These are phyloP conservation scores for Lagenidium sp. DNA, from an alignment of 352 stramenopile species.

Conservation along the genomic window DNA sequence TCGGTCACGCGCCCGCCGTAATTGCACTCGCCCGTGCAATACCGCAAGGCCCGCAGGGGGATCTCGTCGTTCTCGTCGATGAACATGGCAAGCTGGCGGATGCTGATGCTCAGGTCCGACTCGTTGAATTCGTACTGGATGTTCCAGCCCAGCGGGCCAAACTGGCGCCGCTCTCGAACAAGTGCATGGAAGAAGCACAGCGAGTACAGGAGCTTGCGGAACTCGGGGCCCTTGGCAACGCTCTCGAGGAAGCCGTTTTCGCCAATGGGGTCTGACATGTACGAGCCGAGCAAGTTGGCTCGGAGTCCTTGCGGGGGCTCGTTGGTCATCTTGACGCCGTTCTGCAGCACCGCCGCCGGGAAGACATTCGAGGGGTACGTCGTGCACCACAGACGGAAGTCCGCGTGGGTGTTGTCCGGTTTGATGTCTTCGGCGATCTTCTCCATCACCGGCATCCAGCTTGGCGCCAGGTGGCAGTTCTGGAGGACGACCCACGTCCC, in stretches of 20 bases:
- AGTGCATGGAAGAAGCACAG: constrained; percentile 91
- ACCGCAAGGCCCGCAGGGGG: constrained; percentile 63
- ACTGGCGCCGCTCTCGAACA: constrained; percentile 89
- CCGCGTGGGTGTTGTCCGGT: constrained; percentile 64
- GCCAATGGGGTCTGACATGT: constrained; percentile 87
- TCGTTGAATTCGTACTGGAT: constrained; percentile 97
- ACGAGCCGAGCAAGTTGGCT: constrained; percentile 88
- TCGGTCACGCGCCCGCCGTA: constrained; percentile 83
- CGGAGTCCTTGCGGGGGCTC: constrained; percentile 89
- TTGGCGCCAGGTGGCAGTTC: constrained; percentile 86
- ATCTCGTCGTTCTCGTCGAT: constrained; percentile 87
- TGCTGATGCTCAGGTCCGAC: constrained; percentile 89
- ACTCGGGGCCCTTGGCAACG: constrained; percentile 62
- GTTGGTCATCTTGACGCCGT: constrained; percentile 96
- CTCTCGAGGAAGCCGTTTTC: constrained; percentile 86
- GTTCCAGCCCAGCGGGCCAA: constrained; percentile 92
- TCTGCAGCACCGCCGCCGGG: constrained; percentile 90
- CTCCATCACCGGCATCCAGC: constrained; percentile 93
- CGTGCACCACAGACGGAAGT: constrained; percentile 93
- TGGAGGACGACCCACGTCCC: constrained; percentile 90
- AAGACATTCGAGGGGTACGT: constrained; percentile 93
- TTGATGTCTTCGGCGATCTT: constrained; percentile 86
- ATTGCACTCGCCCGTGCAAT: constrained; percentile 82
- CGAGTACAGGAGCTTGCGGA: constrained; percentile 85
- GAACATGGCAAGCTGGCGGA: constrained; percentile 90